Evolutionary conservation across 2,329 filamentous ascomycete genomes (phyloP).

Genomic region (Sarocladium oryzae): DNA sequence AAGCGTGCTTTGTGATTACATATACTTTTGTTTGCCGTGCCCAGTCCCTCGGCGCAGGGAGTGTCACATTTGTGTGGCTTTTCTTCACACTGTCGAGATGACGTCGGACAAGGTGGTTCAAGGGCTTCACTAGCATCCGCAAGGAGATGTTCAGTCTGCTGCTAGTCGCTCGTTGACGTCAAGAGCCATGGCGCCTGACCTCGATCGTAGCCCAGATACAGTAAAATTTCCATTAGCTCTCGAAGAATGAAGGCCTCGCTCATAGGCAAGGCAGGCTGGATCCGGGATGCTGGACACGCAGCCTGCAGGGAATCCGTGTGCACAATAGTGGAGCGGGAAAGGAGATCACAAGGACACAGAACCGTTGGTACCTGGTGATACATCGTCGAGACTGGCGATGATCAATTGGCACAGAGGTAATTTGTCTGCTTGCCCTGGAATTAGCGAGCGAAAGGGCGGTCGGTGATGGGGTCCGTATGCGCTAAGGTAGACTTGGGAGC

Average conservation of each 20-base stretch:
- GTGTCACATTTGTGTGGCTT: too few relatives aligned
- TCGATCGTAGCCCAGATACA: not conserved
- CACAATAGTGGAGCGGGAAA: constrained; percentile 6
- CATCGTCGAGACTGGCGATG: constrained; percentile 4
- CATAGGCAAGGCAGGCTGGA: not conserved
- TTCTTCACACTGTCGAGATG: not conserved
- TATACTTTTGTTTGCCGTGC: too few relatives aligned
- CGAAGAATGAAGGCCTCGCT: not conserved
- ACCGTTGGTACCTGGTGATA: constrained; percentile 8
- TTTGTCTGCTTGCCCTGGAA: not conserved
- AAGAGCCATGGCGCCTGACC: not conserved
- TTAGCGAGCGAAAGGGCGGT: constrained; percentile 8
- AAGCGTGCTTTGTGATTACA: not conserved
- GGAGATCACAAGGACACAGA: constrained; percentile 8
- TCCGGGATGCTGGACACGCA: constrained; percentile 7
- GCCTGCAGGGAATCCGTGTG: constrained; percentile 1
- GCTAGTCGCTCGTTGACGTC: not conserved
- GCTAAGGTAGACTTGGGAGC: constrained; percentile 2
- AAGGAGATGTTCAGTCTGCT: not conserved
- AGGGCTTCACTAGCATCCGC: not conserved
- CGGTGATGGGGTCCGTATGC: not conserved
- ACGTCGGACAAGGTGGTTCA: not conserved
- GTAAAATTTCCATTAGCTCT: not conserved
- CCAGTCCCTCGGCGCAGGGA: too few relatives aligned
- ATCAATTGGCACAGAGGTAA: not conserved